Evolutionary conservation across 31 red algal genomes (phyloP), one percentile per base, ranked within the genome.

Genomic region (Bonnemaisonia californica): DNA sequence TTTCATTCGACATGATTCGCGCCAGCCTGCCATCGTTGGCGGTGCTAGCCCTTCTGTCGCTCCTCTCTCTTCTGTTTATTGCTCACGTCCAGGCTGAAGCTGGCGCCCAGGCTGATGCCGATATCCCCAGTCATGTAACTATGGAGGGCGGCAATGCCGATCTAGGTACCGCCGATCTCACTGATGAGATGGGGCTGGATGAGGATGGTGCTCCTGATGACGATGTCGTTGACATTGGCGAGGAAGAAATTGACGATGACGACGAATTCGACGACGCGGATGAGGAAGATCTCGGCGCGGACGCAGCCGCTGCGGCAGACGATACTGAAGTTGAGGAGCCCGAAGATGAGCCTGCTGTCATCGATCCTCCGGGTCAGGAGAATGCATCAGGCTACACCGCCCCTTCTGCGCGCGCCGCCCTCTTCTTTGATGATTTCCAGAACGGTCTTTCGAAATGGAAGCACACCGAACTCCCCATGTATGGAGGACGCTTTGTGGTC

Each of bases 381-480:
- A 66, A 59, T 34, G 85, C 80, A 34, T 69, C 84, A 9, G 79
- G 74, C 26, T 88, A 94, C 74, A 19, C 36, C 19, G 33, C 86
- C 51, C 79, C 75, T 27, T 24, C 61, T 48, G 56, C 71, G 24
- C 72, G 31, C 45, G 80, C 35, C 4, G 89, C 89, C n/a, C 51
- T 74, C 33, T 86, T 97, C 42, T 85, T 91, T 31, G 94, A 97
- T 73, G 76, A 85, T 34, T 97, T 97, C 74, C 94, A 97, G 59
- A 73, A 57, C 4, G 89, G 77, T 30, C 65, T 90, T 16, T 67
- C 70, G 41, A 86, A 79, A 31, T 97, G 94, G 94, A 82, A 79
- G 16, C 63, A 77, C 35, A 83, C 94, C 12, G 60, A 55, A 34
- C 23, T 54, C 9, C 54, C 57, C 29, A 48, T 84, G 64, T 92